phyloP scores from a whole-genome alignment of 257 asterid species.

The Petunia axillaris region DNA sequence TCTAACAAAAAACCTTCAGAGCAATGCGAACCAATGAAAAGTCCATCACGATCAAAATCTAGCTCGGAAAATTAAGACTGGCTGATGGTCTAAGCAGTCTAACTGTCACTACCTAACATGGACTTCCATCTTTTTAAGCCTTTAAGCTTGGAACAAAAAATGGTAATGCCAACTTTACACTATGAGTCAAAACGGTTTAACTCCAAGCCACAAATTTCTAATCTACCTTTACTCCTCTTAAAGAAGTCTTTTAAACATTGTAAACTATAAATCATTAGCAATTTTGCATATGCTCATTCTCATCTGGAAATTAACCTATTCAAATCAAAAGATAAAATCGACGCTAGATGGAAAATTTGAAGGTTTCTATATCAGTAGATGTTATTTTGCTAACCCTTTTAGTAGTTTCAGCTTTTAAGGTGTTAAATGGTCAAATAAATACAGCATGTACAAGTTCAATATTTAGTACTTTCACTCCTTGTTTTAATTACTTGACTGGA shows the following conservation, averaged over 20 bases:
- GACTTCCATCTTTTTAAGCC: slow-evolving; percentile 23
- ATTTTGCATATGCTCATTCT: not conserved
- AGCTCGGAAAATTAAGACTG: not conserved
- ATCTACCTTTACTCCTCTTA: slow-evolving; percentile 47
- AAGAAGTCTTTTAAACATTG: slow-evolving; percentile 24
- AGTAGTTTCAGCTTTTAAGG: slow-evolving; percentile 4
- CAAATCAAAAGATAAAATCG: not conserved
- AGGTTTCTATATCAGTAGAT: slow-evolving; percentile 31
- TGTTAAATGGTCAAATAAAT: slow-evolving; percentile 53
- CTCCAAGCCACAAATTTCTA: slow-evolving; percentile 49
- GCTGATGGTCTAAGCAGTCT: not conserved
- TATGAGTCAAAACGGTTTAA: slow-evolving; percentile 61
- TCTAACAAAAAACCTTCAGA: not conserved
- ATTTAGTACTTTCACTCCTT: slow-evolving; percentile 60
- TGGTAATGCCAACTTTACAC: not conserved
- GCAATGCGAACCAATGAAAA: not conserved
- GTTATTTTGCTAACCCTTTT: slow-evolving; percentile 36
- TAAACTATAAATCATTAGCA: slow-evolving; percentile 31
- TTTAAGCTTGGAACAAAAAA: slow-evolving; percentile 26
- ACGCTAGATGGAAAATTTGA: slow-evolving; percentile 26
- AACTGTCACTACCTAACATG: slow-evolving; percentile 33
- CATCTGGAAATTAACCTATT: not conserved
- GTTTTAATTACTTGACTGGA: slow-evolving; percentile 67
- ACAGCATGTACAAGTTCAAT: slow-evolving; percentile 62
- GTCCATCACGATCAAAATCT: not conserved